phyloP scores from a whole-genome alignment of 2,329 filamentous ascomycete genomes.

The Apiospora phragmitis region DNA sequence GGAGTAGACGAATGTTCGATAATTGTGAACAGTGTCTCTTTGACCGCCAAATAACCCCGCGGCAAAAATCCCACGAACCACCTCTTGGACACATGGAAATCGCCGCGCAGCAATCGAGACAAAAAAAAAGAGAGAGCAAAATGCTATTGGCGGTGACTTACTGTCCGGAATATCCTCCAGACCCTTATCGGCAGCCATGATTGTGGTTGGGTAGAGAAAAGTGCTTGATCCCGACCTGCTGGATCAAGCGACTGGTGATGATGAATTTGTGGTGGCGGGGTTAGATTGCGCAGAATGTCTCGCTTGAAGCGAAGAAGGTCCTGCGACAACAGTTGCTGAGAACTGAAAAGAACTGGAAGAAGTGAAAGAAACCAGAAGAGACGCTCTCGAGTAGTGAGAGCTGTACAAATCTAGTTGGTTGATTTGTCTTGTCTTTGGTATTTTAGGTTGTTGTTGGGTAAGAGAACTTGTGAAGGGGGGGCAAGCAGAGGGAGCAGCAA shows the following conservation, averaged over 20 bases:
- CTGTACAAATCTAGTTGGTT: conserved; percentile 16
- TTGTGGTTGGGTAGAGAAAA: conserved; percentile 61
- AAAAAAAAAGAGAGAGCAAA: not conserved
- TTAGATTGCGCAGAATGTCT: conserved; percentile 18
- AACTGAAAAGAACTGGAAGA: conserved; percentile 21
- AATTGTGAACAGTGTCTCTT: not conserved
- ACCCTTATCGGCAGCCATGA: conserved; percentile 98
- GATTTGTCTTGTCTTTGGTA: not conserved
- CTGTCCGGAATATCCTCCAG: conserved; percentile 97
- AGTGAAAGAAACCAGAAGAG: conserved; percentile 16
- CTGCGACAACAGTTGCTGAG: conserved; percentile 22
- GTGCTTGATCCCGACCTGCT: conserved; percentile 11
- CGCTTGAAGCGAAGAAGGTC: conserved; percentile 14
- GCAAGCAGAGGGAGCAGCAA: conserved; percentile 6
- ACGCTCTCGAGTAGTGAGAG: conserved; percentile 16
- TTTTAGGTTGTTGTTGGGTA: not conserved
- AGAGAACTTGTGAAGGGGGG: conserved; percentile 8
- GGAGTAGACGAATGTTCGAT: not conserved
- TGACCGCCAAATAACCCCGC: not conserved
- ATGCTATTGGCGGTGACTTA: conserved; percentile 48
- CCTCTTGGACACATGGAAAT: not conserved
- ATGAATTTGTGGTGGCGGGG: conserved; percentile 35
- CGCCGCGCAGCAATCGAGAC: not conserved
- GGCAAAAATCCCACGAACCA: not conserved
- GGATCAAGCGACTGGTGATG: conserved; percentile 15